phyloP scores from a whole-genome alignment of 176 grass and related monocot species.

The Phragmites australis region DNA sequence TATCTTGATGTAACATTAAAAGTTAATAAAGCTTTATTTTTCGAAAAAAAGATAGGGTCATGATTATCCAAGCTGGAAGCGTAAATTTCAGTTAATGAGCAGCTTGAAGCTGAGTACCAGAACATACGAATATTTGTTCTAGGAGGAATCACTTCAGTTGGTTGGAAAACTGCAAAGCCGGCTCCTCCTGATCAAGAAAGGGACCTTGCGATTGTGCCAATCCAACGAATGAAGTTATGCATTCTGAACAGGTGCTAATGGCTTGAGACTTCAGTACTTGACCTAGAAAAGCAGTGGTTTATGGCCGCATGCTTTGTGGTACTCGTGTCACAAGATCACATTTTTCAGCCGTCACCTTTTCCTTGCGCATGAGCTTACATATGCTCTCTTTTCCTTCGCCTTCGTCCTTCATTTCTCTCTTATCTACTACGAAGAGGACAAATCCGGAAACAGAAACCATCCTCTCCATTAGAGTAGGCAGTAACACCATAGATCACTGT shows the following conservation, averaged over 20 bases:
- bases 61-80: not conserved
- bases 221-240: slow-evolving; percentile 28
- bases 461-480: slow-evolving; percentile 1
- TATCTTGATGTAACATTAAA: too few species aligned
- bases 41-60: not conserved
- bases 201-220: slow-evolving; percentile 19
- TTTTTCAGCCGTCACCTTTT: not conserved
- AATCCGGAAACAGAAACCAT: not conserved
- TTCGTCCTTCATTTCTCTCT: not conserved
- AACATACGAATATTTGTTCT: not conserved
- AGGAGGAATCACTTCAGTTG: slow-evolving; percentile 16
- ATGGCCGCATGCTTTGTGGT: slow-evolving; percentile 19
- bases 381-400: not conserved
- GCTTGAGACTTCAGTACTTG: not conserved
- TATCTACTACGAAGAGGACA: too few species aligned
- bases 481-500: not conserved
- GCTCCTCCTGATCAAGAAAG: slow-evolving; percentile 31
- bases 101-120: not conserved
- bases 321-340: slow-evolving; percentile 1
- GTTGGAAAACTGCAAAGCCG: slow-evolving; percentile 24
- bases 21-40: too few species aligned
- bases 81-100: not conserved
- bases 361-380: not conserved
- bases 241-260: not conserved
- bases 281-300: slow-evolving; percentile 34